Base-by-base conservation (phyloP, 768 basidiomycete species). In the Ramaria sp. region DNA sequence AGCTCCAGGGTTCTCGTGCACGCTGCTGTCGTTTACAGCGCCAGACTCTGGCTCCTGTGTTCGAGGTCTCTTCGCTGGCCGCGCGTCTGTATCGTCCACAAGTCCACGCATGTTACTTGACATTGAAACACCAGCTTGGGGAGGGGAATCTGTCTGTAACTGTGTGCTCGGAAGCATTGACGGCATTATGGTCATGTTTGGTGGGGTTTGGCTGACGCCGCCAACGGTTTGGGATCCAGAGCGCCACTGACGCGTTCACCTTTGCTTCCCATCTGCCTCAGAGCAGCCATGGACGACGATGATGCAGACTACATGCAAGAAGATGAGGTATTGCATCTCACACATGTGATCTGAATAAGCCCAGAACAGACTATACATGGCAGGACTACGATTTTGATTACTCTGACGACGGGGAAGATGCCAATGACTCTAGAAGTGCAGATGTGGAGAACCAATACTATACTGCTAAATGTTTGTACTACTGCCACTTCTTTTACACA, bases 401-500 rank as follows among this genome's bases (percentile, higher is more conserved):
- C 69, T 94, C 93, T 41, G 94, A 92, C 68, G 85, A 79, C 49
- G 90, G 58, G 36, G 69, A 88, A 34, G 88, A 88, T 27, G 88
- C 78, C 27, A 81, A 89, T 54, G 87, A 87, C 61, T 76, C 81
- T 1, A 86, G 78, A 48, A 88, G 81, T 51, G 87, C 82, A 24
- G 94, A 96, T 69, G 82, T 96, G 43, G 96, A 99, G 72, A 99
- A 99, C 65, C 82, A 93, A 79, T 99, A 99, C 71, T 98, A 98
- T 67, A 87, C 84, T 48, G 96, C 96, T 10, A 99, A 99, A 69
- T 83, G 95, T 97, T 60, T 50, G 84, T 68, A 37, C 57, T 39
- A 3, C 41, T 30, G 6, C 27, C 38, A 32, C 10, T 9, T 47
- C 28, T 10, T 22, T 28, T n/a, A 27, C 49, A 30, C 22, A n/a